Evolutionary conservation across 2,329 filamentous ascomycete species (phyloP), one percentile per base, ranked within the genome.

Genomic region (Penicillium sp.): DNA sequence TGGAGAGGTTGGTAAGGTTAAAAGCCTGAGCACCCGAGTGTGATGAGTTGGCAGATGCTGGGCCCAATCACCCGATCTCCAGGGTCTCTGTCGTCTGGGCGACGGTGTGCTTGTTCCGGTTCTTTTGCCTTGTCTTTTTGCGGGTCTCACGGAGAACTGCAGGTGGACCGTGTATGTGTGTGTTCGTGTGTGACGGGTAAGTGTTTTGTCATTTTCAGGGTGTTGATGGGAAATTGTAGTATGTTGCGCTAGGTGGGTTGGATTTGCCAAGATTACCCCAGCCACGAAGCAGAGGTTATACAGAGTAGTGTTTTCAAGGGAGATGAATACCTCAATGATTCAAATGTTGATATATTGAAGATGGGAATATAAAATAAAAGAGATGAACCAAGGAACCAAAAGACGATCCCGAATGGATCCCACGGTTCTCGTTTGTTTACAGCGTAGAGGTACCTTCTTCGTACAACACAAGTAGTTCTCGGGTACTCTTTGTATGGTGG

Each of bases 11-110:
- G 49, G 38, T 13, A 7, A 36, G 15, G 13, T 49, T 8, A 21
- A 10, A 21, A 34, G 53, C 23, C 31, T 13, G 39, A 55, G 48
- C 43, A 49, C 52, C 49, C 27, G 19, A 51, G 45, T 55, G 60
- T 65, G 63, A 65, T 63, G 63, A 60, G 62, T 49, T 65, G 64
- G 64, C 64, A 66, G 56, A 16, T 23, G 13, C 38, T 29, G 44
- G 63, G 50, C 53, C 64, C 63, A 65, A 66, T 66, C 58, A 55
- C 27, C 33, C 56, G 50, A 50, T 41, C 34, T 53, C 52, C 53
- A 59, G 53, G 50, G 48, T 50, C 16, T 44, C 23, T 44, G 63
- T 66, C 64, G 63, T 61, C 64, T 49, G 52, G 64, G 58, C 57
- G 64, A 66, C 64, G 57, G 38, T 45, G 44, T 53, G n/a, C 21